A percentile compares a stretch with the other conserved stretches of the same genome.
Evolutionary conservation across 192 early-diverging fungal genomes (phyloP).

Genomic region (Globomyces pollinis-pini): DNA sequence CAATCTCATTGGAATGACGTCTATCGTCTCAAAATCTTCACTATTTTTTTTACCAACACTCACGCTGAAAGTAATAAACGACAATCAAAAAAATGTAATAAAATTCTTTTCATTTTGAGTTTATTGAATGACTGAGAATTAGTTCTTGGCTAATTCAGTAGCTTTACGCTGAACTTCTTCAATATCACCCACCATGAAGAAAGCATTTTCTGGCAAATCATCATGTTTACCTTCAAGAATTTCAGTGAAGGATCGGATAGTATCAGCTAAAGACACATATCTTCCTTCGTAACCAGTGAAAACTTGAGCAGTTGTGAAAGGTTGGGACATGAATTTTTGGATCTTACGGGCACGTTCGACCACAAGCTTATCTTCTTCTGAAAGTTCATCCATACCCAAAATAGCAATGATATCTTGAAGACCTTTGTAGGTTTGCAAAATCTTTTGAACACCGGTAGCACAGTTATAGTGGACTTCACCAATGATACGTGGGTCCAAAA

Average conservation of each 20-base stretch:
- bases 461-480: conserved; percentile 90
- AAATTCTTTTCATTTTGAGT: no score
- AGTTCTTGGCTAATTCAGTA: conserved; percentile 67
- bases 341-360: conserved; percentile 99
- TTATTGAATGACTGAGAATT: no score
- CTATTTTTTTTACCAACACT: no score
- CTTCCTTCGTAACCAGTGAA: conserved; percentile 98
- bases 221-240: conserved; percentile 97
- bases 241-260: conserved; percentile 95
- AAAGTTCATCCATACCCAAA: conserved; percentile 99
- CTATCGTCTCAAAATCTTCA: no score
- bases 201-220: conserved; percentile 86
- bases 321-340: conserved; percentile 98
- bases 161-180: conserved; percentile 90
- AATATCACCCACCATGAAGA: conserved; percentile 98
- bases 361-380: conserved; percentile 96
- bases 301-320: conserved; percentile 92
- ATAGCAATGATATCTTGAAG: conserved; percentile 99
- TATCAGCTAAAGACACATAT: conserved; percentile 75
- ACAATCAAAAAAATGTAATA: no score
- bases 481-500: conserved; percentile 94
- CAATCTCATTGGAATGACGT: no score
- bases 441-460: conserved; percentile 90
- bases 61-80: no score
- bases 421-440: conserved; percentile 98